Evolutionary conservation across 2,329 filamentous ascomycete species (phyloP), one percentile per base, ranked within the genome.

Genomic region (Aschersonia sp.): DNA sequence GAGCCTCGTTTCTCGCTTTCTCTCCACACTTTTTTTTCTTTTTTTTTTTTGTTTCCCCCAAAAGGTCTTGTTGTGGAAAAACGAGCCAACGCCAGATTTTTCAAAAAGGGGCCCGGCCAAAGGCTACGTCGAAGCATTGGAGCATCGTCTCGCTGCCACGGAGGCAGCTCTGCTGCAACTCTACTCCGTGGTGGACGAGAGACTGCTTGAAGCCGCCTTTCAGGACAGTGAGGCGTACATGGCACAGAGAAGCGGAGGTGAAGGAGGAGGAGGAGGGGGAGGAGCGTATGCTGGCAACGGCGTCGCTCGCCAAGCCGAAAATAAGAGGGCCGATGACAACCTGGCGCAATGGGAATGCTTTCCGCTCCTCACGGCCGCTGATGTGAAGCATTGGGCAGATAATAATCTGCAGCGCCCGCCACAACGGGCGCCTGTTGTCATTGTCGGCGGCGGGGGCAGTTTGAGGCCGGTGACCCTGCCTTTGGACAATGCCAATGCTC

Each of bases 101-200:
- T 30, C n/a, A n/a, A 42, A 30, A 39, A 70, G 68, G 46, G 68
- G 68, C 2, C 68, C 68, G 6, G 63, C 67, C n/a, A 71, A 70
- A 51, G 68, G 68, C 6, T 69, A 70, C 46, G 61, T 66, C 14
- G 68, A 70, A 54, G 63, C 64, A 12, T 52, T 71, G 14, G 67
- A 70, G 44, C 58, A 65, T 30, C 60, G 68, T 39, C 59, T 71
- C 1, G 59, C 62, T 43, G 62, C 67, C 44, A 68, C 67, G 0
- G 68, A 71, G 50, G 58, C 52, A 1, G 57, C 64, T 11, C 55
- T 71, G 10, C 49, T 70, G 7, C 60, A 56, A 22, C 48, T 69
- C 6, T 41, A 47, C 30, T 49, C 47, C 11, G 46, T 46, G 9
- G 42, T 45, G 22, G 22, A 42, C 4, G 46, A 42, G 12, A 33